Base-by-base conservation (phyloP, 129 eudicot species). In the Apium graveolens region DNA sequence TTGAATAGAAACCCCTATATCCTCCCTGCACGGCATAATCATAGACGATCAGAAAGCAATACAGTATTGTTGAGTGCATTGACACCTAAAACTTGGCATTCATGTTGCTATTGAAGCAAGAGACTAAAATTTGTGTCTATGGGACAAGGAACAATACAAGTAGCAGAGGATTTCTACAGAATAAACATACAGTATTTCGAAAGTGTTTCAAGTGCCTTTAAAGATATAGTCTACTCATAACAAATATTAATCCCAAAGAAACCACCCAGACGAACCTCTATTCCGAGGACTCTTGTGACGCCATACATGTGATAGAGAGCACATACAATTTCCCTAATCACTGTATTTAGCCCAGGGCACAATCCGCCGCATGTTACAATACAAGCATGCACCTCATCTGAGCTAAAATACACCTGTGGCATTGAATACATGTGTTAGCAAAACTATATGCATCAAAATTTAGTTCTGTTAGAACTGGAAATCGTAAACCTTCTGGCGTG, bases 331-430 rank as follows among this genome's bases (percentile, higher is more conserved):
- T 93, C 98, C 86, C 98, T 91, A 81, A 93, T 91, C 81, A 93
- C 98, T 1, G 98, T 93, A 84, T 93, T 93, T 24, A 93, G 80
- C 37, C 98, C 97, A 29, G 98, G 98, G 82, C 97, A 93, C 78
- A 93, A 86, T 82, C 97, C 96, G 44, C 98, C 98, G 51, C 98
- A 93, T 75, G 97, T 93, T 49, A 91, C 97, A 69, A 91, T 89
- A 74, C 95, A 92, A 44, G 98, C 97, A 82, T 79, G 84, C 88
- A 93, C 98, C 82, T 93, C 98, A 79, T 87, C 98, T 34, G 97
- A 82, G 70, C 87, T 80, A 83, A 91, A 93, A 81, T 89, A 91
- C 77, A 93, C 97, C 98, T 93, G 91, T 79, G 45, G 32, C 46
- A 74, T 77, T 69, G 57, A 80, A 78, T 76, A 80, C 34, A 66